Evolutionary conservation across 2,329 filamentous ascomycete genomes (phyloP).

Genomic region (Epichloe baconii): DNA sequence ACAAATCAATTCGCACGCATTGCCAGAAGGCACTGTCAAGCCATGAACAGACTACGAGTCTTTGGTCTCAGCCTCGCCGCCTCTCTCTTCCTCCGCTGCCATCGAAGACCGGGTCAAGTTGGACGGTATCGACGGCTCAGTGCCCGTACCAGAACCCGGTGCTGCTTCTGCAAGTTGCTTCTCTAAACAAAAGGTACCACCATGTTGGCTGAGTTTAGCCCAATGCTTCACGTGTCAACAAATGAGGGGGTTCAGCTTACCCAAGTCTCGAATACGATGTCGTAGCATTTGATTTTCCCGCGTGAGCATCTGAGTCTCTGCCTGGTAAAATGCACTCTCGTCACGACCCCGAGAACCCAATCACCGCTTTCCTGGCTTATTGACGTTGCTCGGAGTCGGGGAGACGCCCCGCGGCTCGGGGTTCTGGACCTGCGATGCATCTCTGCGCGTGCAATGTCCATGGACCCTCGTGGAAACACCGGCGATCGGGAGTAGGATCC

Average conservation of each 20-base stretch:
- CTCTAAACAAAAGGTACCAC: slow-evolving; percentile 22
- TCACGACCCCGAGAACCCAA: slow-evolving; percentile 51
- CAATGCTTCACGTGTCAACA: neutral
- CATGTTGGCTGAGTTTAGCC: neutral
- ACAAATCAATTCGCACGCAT: neutral
- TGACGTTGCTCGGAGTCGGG: slow-evolving; percentile 43
- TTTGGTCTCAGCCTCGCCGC: slow-evolving; percentile 7
- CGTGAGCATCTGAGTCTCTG: slow-evolving; percentile 64
- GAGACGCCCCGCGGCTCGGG: slow-evolving; percentile 43
- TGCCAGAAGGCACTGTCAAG: neutral
- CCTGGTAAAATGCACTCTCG: slow-evolving; percentile 69
- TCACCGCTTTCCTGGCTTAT: slow-evolving; percentile 48
- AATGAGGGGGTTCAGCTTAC: slow-evolving; percentile 28
- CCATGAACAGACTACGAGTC: slow-evolving; percentile 7
- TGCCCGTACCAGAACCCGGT: slow-evolving; percentile 18
- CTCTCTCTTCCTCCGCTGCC: slow-evolving; percentile 23
- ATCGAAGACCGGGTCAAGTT: slow-evolving; percentile 35
- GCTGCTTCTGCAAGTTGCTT: slow-evolving; percentile 35
- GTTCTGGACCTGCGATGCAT: slow-evolving; percentile 44
- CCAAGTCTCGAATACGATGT: slow-evolving; percentile 58
- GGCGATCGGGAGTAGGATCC: slow-evolving; percentile 39
- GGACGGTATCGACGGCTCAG: slow-evolving; percentile 36
- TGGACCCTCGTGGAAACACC: slow-evolving; percentile 38
- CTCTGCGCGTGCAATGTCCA: slow-evolving; percentile 44
- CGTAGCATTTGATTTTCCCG: slow-evolving; percentile 76